These are phyloP conservation scores for Chytridium lagenaria DNA, from an alignment of 371 early-diverging fungal species.

Conservation along the genomic window DNA sequence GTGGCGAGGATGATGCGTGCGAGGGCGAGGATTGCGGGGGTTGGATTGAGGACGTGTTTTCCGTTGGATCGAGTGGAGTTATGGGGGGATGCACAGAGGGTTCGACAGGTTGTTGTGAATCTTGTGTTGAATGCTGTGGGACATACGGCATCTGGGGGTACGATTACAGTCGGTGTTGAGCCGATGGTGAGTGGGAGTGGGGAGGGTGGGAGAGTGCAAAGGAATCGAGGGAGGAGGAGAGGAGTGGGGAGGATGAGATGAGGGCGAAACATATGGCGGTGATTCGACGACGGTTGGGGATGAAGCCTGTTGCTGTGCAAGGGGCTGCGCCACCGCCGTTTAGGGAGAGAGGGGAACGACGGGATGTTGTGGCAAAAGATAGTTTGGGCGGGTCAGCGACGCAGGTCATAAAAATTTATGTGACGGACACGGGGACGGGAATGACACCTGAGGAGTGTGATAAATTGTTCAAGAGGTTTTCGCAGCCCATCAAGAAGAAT, in stretches of 20 bases:
- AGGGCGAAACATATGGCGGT: conserved; percentile 6
- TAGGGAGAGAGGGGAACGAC: too few relatives aligned
- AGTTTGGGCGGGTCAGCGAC: not conserved
- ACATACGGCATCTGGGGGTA: conserved; percentile 15
- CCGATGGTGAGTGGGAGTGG: too few relatives aligned
- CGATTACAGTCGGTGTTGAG: conserved; percentile 3
- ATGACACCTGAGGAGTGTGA: conserved; percentile 57
- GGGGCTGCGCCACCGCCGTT: too few relatives aligned
- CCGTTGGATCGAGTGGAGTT: not conserved
- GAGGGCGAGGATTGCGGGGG: not conserved
- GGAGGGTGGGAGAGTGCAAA: too few relatives aligned
- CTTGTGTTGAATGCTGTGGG: conserved; percentile 29
- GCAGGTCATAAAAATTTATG: conserved; percentile 45
- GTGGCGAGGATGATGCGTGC: conserved; percentile 5
- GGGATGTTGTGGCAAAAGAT: too few relatives aligned
- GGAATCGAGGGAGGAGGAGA: not conserved
- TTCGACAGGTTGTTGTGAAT: conserved; percentile 27
- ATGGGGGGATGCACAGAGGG: conserved; percentile 17
- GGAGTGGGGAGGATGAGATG: not conserved
- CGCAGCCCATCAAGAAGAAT: conserved; percentile 46
- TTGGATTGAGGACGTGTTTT: conserved; percentile 7
- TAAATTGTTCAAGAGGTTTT: conserved; percentile 64
- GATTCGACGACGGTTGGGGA: not conserved
- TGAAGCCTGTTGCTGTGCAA: not conserved
- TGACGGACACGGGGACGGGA: conserved; percentile 68